Evolutionary conservation across 805 yeast species (phyloP), one percentile per base, ranked within the genome.

Genomic region (Hanseniaspora jakobsenii): DNA sequence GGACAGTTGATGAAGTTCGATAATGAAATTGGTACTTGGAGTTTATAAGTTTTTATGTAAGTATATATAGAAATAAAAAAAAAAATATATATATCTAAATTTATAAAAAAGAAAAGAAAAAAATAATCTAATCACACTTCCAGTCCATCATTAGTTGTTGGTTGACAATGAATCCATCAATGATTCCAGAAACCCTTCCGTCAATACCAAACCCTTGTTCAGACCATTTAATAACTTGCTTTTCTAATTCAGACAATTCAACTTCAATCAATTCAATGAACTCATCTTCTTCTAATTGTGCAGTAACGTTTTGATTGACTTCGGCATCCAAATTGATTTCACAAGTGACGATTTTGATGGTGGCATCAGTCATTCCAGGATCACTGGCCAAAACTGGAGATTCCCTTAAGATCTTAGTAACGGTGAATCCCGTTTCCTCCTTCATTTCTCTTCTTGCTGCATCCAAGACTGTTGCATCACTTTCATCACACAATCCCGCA

Each of bases 301-400:
- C 74, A 47, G 65, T 57, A 1, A 95, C 96, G 49, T 77, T 65
- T 48, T 61, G 52, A 60, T 89, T 91, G 48, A 78, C 73, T 16
- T 70, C 71, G 45, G 75, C 77, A 2, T 64, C 53, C 63, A 82
- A 62, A 55, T 89, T 97, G 16, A 89, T 75, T 43, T 78, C 73
- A 12, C 84, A 82, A 23, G 78, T 77, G 2, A 89, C 91, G 48
- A 89, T 63, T 19, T 78, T 77, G 65, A 84, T 67, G 55, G 82
- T 87, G 16, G 96, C 89, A 60, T 89, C 86, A 53, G 94, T 81
- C 58, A 81, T 84, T 1, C 94, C 94, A 0, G 94, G 93, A 57
- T 84, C 94, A 51, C 78, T 77, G 60, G 63, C 81, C 54, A 79
- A 65, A 14, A 69, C 53, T 7, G 77, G 73, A 9, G 73, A 61